These are phyloP conservation scores for Silene latifolia DNA, from an alignment of 148 eudicot species.

Conservation along the genomic window DNA sequence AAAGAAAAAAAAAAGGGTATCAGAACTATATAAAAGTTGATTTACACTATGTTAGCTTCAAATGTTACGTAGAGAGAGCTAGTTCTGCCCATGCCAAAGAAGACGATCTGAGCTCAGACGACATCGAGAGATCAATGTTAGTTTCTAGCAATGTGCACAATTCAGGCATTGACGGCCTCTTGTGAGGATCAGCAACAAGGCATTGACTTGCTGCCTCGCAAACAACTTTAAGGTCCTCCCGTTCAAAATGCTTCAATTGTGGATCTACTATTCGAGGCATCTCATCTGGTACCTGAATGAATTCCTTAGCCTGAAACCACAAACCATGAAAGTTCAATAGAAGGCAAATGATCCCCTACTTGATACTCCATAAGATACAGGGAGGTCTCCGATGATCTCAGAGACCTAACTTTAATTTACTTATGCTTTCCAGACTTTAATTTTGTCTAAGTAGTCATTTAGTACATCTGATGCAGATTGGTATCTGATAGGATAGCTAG, in stretches of 20 bases:
- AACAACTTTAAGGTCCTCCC: slow-evolving; percentile 62
- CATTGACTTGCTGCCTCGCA: slow-evolving; percentile 64
- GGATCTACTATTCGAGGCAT: slow-evolving; percentile 73
- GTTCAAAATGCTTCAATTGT: slow-evolving; percentile 65
- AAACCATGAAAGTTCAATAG: not conserved
- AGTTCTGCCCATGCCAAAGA: slow-evolving; percentile 97
- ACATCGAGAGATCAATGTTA: slow-evolving; percentile 59
- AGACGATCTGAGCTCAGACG: slow-evolving; percentile 75
- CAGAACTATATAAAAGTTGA: slow-evolving; percentile 18
- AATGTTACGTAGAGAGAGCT: slow-evolving; percentile 46
- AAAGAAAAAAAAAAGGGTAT: not conserved
- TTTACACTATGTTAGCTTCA: slow-evolving; percentile 40
- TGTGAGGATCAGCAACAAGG: slow-evolving; percentile 39
- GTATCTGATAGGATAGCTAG: no score
- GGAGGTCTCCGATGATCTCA: no score
- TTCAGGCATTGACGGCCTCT: slow-evolving; percentile 52
- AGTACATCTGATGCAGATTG: no score
- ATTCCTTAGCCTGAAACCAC: slow-evolving; percentile 71
- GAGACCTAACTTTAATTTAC: no score
- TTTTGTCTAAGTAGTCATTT: no score
- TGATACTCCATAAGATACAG: no score
- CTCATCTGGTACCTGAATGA: slow-evolving; percentile 56
- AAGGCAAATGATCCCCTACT: not conserved
- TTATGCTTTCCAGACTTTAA: no score
- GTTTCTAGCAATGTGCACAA: slow-evolving; percentile 54